Evolutionary conservation across 129 eudicot genomes (phyloP).

Genomic region (Artemisia annua): DNA sequence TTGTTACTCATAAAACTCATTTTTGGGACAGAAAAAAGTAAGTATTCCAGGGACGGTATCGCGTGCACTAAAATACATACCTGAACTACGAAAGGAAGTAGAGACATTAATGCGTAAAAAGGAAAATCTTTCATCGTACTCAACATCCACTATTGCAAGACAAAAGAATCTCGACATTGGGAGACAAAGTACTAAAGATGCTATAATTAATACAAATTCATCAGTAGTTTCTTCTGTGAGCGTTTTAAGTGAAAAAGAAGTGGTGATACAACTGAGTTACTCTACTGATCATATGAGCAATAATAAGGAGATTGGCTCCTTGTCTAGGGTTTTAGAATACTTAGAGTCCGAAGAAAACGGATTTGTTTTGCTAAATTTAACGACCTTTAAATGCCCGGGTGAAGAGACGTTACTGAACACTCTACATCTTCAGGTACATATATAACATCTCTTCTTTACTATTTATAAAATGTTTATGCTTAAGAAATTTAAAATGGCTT

Average conservation of each 20-base stretch:
- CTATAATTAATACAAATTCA: constrained; percentile 1
- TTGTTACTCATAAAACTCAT: not conserved
- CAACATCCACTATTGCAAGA: not conserved
- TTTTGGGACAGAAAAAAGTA: constrained; percentile 52
- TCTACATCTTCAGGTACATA: constrained; percentile 47
- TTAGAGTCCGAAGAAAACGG: constrained; percentile 39
- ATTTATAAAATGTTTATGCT: too few species aligned
- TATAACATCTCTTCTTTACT: not conserved
- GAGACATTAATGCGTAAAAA: constrained; percentile 44
- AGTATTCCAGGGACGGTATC: constrained; percentile 74
- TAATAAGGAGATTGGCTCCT: constrained; percentile 8
- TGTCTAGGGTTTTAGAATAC: constrained; percentile 30
- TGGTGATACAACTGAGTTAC: constrained; percentile 40
- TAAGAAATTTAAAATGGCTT: too few species aligned
- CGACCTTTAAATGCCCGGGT: constrained; percentile 34
- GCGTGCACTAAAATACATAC: constrained; percentile 68
- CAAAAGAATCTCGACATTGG: constrained; percentile 2
- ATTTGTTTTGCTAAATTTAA: constrained; percentile 38
- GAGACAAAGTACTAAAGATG: constrained; percentile 20
- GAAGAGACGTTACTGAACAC: constrained; percentile 33
- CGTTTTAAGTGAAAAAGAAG: constrained; percentile 40
- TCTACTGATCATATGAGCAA: constrained; percentile 25
- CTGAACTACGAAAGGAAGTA: constrained; percentile 67
- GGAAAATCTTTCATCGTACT: constrained; percentile 29
- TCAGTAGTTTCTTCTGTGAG: constrained; percentile 27